Evolutionary conservation across 768 basidiomycete genomes (phyloP), one percentile per base, ranked within the genome.

Genomic region (Tricholoma sp.): DNA sequence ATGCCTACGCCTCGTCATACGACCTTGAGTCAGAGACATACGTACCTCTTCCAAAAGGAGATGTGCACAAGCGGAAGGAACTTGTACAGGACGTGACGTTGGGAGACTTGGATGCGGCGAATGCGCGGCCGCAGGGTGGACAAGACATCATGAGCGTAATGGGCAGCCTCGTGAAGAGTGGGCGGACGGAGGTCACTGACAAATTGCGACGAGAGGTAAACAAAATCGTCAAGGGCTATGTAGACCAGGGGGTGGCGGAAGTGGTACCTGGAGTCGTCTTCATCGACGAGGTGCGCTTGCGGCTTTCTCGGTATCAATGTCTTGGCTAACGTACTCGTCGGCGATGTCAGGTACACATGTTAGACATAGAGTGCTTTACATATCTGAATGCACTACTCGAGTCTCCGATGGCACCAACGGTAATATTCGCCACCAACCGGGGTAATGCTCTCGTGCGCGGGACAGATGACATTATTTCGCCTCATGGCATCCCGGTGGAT

Each of bases 91-190:
- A 67, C 46, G 65, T 67, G 46, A 67, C 66, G 0, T 77, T 98
- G 4, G 94, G 95, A 51, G 96, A 98, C 67, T 79, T 98, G 35
- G 96, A 98, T 69, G 91, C 93, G 41, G 96, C 96, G 3, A 99
- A 99, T 69, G 95, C 94, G 4, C 83, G 94, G 24, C 96, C 96
- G 11, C 93, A 91, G 67, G 91, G 97, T 18, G 95, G 96, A 2
- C 96, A 98, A 72, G 96, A 98, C 64, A 97, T 98, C 70, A 98
- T 98, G 95, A 91, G 89, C 67, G 94, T 98, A 27, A 98, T 99
- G 96, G 88, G 84, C 5, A 81, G 79, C 57, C 78, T 98, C 14
- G 91, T 97, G 61, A 96, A 94, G 71, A 93, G 86, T 37, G 88
- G 93, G 14, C 77, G 97, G 63, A 98, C 96, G 12, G 97, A 98